These are phyloP conservation scores for Atalantia buxifolia DNA, from an alignment of 345 rosid genomes.

Conservation along the genomic window DNA sequence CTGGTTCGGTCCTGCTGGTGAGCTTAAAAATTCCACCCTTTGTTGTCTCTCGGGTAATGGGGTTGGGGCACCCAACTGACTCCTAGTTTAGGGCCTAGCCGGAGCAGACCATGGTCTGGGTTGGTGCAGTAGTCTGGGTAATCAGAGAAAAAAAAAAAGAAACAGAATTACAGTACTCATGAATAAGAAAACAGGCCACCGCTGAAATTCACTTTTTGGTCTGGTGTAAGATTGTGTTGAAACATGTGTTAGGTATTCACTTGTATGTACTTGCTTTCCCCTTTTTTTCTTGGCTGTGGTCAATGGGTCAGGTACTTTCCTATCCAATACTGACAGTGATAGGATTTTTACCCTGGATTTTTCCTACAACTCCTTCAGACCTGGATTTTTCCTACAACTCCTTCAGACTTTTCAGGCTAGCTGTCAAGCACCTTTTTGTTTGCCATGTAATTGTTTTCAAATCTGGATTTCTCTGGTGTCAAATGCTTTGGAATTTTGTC, in stretches of 20 bases:
- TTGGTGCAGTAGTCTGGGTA: no score
- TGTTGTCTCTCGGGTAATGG: no score
- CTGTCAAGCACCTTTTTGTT: neutral
- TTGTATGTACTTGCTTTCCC: neutral
- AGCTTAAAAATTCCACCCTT: no score
- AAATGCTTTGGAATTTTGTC: constrained; percentile 1
- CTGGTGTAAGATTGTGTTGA: neutral
- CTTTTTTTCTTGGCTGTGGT: neutral
- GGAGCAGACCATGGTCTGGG: no score
- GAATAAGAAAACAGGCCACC: neutral
- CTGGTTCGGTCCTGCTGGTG: no score
- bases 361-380: neutral
- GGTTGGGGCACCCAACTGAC: no score
- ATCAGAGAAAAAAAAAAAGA: no score
- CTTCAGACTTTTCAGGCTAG: neutral
- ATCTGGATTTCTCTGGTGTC: neutral
- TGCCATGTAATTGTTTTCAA: neutral
- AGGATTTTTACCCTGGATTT: neutral
- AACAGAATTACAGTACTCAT: neutral
- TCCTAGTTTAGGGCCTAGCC: no score
- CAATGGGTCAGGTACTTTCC: neutral
- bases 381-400: neutral
- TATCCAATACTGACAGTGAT: neutral
- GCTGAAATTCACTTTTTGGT: neutral
- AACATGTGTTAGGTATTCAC: neutral